These are phyloP conservation scores for Clarireedia homoeocarpa DNA, from an alignment of 2,329 filamentous ascomycete species.

Conservation along the genomic window DNA sequence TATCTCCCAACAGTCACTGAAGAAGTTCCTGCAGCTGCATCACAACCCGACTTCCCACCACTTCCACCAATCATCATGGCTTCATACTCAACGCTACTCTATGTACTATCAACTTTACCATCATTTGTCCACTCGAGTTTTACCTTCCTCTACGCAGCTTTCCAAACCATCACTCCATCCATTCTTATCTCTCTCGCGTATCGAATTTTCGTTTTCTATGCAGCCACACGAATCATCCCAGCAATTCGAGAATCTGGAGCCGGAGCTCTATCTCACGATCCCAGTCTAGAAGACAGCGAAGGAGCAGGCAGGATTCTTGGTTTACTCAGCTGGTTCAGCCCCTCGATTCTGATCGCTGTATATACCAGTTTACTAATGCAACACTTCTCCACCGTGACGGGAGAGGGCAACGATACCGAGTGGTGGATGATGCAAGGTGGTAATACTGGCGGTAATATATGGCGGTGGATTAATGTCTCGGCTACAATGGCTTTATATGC, in stretches of 20 bases:
- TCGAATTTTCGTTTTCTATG: conserved; percentile 90
- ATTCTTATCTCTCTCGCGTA: conserved; percentile 94
- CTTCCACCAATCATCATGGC: conserved; percentile 97
- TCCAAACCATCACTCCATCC: conserved; percentile 91
- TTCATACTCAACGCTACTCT: conserved; percentile 85
- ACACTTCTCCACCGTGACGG: conserved; percentile 73
- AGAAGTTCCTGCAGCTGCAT: conserved; percentile 43
- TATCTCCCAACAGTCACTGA: conserved; percentile 69
- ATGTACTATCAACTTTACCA: conserved; percentile 75
- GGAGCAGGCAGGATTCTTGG: conserved; percentile 72
- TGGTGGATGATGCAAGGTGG: conserved; percentile 85
- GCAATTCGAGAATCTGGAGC: conserved; percentile 84
- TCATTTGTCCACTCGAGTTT: conserved; percentile 76
- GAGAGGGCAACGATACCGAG: conserved; percentile 54
- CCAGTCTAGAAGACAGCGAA: conserved; percentile 77
- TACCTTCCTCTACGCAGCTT: conserved; percentile 80
- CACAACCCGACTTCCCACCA: conserved; percentile 88
- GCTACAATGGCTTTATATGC: conserved; percentile 86
- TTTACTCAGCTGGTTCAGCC: conserved; percentile 87
- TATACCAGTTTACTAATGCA: conserved; percentile 95
- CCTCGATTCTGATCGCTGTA: conserved; percentile 87
- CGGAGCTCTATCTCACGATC: conserved; percentile 73
- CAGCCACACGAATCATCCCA: conserved; percentile 90
- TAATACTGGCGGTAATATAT: conserved; percentile 75
- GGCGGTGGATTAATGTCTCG: conserved; percentile 89